A percentile compares a stretch with the other conserved stretches of the same genome.
These are phyloP conservation scores for Dictyostelium brefeldianum DNA, from an alignment of 78 protist species.

Conservation along the genomic window DNA sequence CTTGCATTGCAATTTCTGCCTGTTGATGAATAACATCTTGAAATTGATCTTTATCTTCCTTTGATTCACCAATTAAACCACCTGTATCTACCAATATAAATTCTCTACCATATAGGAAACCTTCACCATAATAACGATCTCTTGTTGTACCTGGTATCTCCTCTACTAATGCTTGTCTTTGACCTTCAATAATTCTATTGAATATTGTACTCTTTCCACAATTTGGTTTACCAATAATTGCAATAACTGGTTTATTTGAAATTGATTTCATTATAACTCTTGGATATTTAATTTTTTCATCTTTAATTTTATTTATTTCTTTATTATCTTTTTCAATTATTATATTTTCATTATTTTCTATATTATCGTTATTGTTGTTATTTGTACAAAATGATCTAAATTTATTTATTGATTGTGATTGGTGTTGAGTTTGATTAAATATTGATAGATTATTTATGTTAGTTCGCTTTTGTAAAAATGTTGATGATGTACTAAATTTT, in stretches of 20 bases:
- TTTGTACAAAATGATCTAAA: not conserved
- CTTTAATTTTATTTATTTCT: not conserved
- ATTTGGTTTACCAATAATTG: slow-evolving; percentile 88
- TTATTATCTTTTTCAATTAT: not conserved
- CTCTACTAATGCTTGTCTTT: slow-evolving; percentile 77
- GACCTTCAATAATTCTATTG: slow-evolving; percentile 66
- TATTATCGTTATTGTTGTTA: not conserved
- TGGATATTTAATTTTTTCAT: not conserved
- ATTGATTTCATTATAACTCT: slow-evolving; percentile 40
- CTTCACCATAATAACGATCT: slow-evolving; percentile 77
- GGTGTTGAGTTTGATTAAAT: no score
- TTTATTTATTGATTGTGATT: no score
- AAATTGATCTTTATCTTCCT: slow-evolving; percentile 55
- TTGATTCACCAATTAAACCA: slow-evolving; percentile 80
- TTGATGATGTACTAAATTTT: no score
- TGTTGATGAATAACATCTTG: slow-evolving; percentile 41
- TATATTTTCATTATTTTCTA: not conserved
- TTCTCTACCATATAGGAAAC: slow-evolving; percentile 33
- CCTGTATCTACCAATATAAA: slow-evolving; percentile 88
- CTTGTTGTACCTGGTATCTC: slow-evolving; percentile 81
- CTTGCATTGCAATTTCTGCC: slow-evolving; percentile 78
- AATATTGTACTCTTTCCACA: slow-evolving; percentile 89
- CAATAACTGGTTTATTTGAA: slow-evolving; percentile 75
- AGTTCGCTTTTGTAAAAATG: no score
- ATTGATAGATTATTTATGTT: no score